phyloP scores from a whole-genome alignment of 1,139 yeast species.

The Blastobotrys proliferans region DNA sequence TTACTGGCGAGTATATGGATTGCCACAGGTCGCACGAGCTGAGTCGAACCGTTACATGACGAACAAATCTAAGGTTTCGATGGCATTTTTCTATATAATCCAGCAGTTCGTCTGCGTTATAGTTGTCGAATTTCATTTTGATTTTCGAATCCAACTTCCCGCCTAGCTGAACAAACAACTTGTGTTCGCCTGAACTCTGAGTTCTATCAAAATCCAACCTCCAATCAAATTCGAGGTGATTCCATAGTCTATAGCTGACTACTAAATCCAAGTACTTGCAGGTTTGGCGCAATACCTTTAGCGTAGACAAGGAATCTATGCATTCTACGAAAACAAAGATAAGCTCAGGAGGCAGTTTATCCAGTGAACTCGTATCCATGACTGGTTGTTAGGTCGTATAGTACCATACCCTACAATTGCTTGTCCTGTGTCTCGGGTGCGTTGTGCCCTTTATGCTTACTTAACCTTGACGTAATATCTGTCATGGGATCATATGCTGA shows the following conservation, averaged over 20 bases:
- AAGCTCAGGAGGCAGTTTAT: too few relatives aligned
- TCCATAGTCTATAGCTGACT: background rate
- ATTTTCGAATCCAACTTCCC: background rate
- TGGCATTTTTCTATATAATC: background rate
- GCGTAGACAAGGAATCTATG: too few relatives aligned
- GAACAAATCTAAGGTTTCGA: background rate
- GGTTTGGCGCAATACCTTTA: too few relatives aligned
- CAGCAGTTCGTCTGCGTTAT: slow-evolving; percentile 1
- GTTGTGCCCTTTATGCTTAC: too few relatives aligned
- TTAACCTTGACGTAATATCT: too few relatives aligned
- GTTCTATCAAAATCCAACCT: background rate
- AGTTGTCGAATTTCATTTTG: slow-evolving; percentile 1
- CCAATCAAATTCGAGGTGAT: slow-evolving; percentile 1
- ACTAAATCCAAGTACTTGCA: background rate
- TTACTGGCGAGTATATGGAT: background rate
- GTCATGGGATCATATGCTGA: too few relatives aligned
- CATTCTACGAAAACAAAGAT: too few relatives aligned
- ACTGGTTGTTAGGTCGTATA: too few relatives aligned
- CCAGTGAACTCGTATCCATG: too few relatives aligned
- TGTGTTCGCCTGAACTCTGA: background rate
- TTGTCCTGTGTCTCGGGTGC: too few relatives aligned
- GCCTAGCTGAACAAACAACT: background rate
- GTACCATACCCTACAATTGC: too few relatives aligned
- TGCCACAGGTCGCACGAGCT: background rate
- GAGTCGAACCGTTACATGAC: background rate